These are phyloP conservation scores for Sordaria brevicollis DNA, from an alignment of 495 filamentous ascomycete species.

Conservation along the genomic window DNA sequence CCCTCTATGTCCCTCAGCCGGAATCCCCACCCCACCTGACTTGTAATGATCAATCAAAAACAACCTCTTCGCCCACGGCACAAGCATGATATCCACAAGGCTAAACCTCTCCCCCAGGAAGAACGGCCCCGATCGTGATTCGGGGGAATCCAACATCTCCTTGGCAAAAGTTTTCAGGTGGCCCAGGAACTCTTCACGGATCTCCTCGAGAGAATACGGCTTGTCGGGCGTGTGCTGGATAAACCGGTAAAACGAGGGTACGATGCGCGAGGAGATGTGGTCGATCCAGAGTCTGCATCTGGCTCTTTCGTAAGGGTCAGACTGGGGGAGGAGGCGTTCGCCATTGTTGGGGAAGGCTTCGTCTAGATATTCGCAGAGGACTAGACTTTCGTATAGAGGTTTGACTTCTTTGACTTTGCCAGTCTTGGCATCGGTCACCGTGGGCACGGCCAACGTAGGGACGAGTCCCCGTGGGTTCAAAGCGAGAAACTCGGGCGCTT, in stretches of 20 bases:
- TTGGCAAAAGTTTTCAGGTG: slow-evolving; percentile 44
- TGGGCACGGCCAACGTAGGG: slow-evolving; percentile 44
- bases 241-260: slow-evolving; percentile 54
- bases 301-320: slow-evolving; percentile 46
- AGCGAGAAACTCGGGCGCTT: slow-evolving; percentile 48
- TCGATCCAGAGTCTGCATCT: slow-evolving; percentile 58
- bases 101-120: slow-evolving; percentile 48
- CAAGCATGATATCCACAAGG: slow-evolving; percentile 54
- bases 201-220: slow-evolving; percentile 30
- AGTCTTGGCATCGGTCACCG: background rate
- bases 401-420: slow-evolving; percentile 29
- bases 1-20: slow-evolving; percentile 17
- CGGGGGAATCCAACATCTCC: slow-evolving; percentile 35
- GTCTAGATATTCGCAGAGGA: slow-evolving; percentile 62
- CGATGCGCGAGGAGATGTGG: slow-evolving; percentile 51
- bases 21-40: slow-evolving; percentile 46
- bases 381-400: slow-evolving; percentile 55
- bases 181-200: slow-evolving; percentile 36
- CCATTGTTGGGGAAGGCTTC: slow-evolving; percentile 37
- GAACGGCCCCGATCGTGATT: slow-evolving; percentile 42
- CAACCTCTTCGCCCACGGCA: slow-evolving; percentile 56
- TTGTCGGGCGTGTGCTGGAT: slow-evolving; percentile 51
- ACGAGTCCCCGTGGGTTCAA: slow-evolving; percentile 63
- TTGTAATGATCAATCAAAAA: slow-evolving; percentile 67
- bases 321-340: slow-evolving; percentile 41